Evolutionary conservation across 2,329 filamentous ascomycete species (phyloP).

Genomic region (Phialophora chinensis): DNA sequence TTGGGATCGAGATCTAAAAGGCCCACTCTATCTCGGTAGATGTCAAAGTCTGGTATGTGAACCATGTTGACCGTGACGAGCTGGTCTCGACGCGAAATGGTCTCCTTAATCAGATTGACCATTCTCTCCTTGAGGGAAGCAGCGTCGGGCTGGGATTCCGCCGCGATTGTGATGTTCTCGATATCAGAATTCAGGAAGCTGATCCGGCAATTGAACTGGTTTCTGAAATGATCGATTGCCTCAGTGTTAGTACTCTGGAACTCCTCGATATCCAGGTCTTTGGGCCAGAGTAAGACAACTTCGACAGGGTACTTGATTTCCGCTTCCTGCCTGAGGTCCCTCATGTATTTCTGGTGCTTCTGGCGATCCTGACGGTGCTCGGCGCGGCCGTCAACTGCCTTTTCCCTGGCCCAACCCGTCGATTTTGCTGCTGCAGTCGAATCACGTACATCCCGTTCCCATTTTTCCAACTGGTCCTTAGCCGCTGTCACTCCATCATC

Average conservation of each 20-base stretch:
- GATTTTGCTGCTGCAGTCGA: conserved; percentile 6
- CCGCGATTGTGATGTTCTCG: conserved; percentile 28
- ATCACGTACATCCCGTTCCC: conserved; percentile 29
- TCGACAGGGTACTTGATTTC: conserved; percentile 32
- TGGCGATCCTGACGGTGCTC: conserved; percentile 34
- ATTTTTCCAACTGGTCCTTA: conserved; percentile 24
- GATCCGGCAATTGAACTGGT: conserved; percentile 30
- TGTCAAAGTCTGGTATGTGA: conserved; percentile 29
- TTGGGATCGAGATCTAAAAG: conserved; percentile 28
- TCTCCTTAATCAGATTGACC: conserved; percentile 37
- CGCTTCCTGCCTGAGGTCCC: conserved; percentile 19
- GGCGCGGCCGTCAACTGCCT: conserved; percentile 36
- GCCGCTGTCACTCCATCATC: conserved; percentile 28
- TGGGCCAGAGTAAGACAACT: conserved; percentile 36
- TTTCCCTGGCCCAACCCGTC: conserved; percentile 28
- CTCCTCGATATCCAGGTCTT: conserved; percentile 34
- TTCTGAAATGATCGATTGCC: conserved; percentile 30
- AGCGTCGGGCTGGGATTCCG: conserved; percentile 24
- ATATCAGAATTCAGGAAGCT: conserved; percentile 9
- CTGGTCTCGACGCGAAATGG: conserved; percentile 30
- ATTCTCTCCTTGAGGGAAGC: conserved; percentile 30
- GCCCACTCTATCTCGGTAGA: conserved; percentile 34
- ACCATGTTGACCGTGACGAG: conserved; percentile 33
- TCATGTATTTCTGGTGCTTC: conserved; percentile 21
- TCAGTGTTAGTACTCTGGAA: conserved; percentile 28